Evolutionary conservation across 768 basidiomycete species (phyloP), one percentile per base, ranked within the genome.

Genomic region (Podaxis sp.): DNA sequence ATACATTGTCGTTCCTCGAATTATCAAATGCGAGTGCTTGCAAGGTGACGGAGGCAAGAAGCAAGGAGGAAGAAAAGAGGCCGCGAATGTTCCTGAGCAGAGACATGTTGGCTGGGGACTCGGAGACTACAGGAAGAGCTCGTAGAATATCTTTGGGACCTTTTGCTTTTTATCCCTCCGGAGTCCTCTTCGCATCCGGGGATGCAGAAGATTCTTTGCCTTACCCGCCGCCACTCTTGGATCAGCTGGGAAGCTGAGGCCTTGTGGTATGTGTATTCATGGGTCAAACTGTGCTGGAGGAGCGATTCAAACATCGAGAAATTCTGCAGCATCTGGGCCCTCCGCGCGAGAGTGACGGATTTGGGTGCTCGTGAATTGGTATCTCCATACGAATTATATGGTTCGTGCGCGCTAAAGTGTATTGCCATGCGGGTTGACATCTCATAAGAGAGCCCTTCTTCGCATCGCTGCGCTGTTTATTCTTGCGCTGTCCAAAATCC

Each of bases 1-100:
- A 57, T 68, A 80, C 78, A 57, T 80, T 80, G 59, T 80, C 76
- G 39, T 71, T 75, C 48, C 76, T 66, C 8, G 73, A 71, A 62
- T 68, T 73, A 63, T 79, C 77, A 63, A 71, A 79, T 3, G 69
- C 77, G 33, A 64, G 42, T 38, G 55, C 39, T 9, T 38, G 19
- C 2, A 44, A 17, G 4, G 24, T 33, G 12, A 24, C 24, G 9
- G 49, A 52, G 51, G 42, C 26, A 19, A 64, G 39, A 46, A 65
- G 56, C 15, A 53, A 38, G 15, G 57, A 61, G 40, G 60, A 64
- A 48, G 42, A 46, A 5, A 51, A 6, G 19, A 62, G 38, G 54
- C 46, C 48, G 26, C 49, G 33, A 33, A 19, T 40, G 13, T 52
- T 48, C 26, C 46, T 63, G 46, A 52, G 36, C 6, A 40, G 11